phyloP scores from a whole-genome alignment of 176 grass and related monocot genomes.

The Leersia perrieri region DNA sequence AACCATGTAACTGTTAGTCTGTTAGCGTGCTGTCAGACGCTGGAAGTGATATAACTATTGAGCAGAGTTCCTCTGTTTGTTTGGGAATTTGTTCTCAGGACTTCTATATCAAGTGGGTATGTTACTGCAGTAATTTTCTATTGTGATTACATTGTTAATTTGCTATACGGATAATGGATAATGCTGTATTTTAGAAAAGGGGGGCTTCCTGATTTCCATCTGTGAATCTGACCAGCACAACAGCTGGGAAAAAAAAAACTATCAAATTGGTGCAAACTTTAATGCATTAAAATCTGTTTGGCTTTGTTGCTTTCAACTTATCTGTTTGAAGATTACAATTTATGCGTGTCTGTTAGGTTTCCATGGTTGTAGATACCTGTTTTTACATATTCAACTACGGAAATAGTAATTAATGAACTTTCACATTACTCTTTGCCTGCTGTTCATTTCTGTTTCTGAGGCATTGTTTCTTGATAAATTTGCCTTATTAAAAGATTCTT shows the following conservation, averaged over 20 bases:
- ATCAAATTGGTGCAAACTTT: not conserved
- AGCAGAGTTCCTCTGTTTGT: not conserved
- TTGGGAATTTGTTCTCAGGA: not conserved
- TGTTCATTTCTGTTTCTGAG: not conserved
- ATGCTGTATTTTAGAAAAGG: not conserved
- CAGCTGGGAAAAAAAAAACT: not conserved
- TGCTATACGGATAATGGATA: not conserved
- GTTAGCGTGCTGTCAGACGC: not conserved
- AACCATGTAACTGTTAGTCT: not conserved
- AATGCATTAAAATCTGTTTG: not conserved
- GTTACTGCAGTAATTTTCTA: not conserved
- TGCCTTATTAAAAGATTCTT: too few relatives aligned
- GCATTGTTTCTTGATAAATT: not conserved
- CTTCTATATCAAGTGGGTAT: not conserved
- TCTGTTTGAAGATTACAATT: not conserved
- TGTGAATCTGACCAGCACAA: not conserved
- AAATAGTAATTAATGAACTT: not conserved
- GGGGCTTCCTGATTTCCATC: not conserved
- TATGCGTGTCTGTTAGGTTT: not conserved
- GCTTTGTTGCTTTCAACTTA: not conserved
- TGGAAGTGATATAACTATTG: not conserved
- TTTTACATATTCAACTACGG: not conserved
- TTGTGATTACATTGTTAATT: not conserved
- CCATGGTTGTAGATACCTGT: not conserved
- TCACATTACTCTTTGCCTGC: not conserved